Conservation (phyloP, 2,329 filamentous ascomycete genomes). For the Onygena corvina region DNA sequence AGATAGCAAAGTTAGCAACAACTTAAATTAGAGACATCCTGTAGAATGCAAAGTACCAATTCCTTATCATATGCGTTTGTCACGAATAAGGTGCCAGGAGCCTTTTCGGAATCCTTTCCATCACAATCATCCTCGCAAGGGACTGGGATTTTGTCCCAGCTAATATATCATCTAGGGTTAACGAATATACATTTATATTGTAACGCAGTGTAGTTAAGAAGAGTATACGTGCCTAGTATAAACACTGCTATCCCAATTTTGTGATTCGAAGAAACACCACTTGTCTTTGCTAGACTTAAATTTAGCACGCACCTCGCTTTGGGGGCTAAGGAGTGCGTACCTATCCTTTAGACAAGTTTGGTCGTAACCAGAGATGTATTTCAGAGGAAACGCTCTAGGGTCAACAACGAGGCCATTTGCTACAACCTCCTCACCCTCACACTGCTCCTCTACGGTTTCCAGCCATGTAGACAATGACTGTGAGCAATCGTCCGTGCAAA, state of each 20-base stretch:
- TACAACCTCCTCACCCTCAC: conserved; percentile 11
- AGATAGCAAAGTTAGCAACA: background rate
- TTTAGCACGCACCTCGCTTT: background rate
- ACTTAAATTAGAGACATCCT: background rate
- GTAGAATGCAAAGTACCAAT: conserved; percentile 10
- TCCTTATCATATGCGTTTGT: conserved; percentile 14
- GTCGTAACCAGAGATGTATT: conserved; percentile 15
- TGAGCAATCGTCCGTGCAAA: conserved; percentile 14
- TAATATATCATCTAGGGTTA: conserved; percentile 3
- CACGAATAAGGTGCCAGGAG: conserved; percentile 11
- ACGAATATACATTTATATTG: background rate
- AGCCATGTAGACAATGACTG: conserved; percentile 14
- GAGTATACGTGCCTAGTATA: conserved; percentile 10
- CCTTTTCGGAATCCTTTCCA: conserved; percentile 3
- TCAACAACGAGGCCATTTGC: conserved; percentile 13
- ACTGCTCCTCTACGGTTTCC: conserved; percentile 12
- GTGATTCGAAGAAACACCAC: conserved; percentile 16
- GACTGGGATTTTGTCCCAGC: conserved; percentile 10
- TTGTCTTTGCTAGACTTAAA: conserved; percentile 12
- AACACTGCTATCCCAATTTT: conserved; percentile 14
- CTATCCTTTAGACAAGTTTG: conserved; percentile 15
- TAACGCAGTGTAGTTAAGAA: background rate
- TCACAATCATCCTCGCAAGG: conserved; percentile 12
- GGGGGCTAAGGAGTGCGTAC: conserved; percentile 4
- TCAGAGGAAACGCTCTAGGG: conserved; percentile 15